phyloP scores from a whole-genome alignment of 2,329 filamentous ascomycete genomes.

The Teratosphaeriaceae sp. region DNA sequence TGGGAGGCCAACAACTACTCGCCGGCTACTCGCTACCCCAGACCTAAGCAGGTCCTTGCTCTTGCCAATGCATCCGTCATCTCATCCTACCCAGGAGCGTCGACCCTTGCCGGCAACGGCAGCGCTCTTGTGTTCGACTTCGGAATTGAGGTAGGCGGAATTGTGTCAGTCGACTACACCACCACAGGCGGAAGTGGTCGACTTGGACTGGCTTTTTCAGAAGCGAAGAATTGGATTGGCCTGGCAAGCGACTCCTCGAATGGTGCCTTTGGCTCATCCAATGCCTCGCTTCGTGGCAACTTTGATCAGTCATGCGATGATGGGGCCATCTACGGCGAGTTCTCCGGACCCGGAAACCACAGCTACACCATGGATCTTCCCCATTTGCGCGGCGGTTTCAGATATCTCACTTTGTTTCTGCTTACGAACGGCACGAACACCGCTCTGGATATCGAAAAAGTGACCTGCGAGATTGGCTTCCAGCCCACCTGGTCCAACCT shows the following conservation, averaged over 20 bases:
- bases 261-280: slow-evolving; percentile 24
- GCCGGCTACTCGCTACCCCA: slow-evolving; percentile 45
- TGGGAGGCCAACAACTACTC: slow-evolving; percentile 56
- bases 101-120: slow-evolving; percentile 39
- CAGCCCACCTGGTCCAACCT: slow-evolving; percentile 45
- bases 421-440: slow-evolving; percentile 27
- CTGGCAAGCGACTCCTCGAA: slow-evolving; percentile 39
- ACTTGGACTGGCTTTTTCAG: slow-evolving; percentile 36
- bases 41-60: slow-evolving; percentile 40
- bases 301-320: slow-evolving; percentile 28
- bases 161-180: slow-evolving; percentile 46
- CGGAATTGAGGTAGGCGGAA: slow-evolving; percentile 52
- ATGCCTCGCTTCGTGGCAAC: slow-evolving; percentile 10
- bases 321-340: slow-evolving; percentile 42
- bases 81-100: slow-evolving; percentile 25
- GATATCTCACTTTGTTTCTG: slow-evolving; percentile 46
- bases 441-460: slow-evolving; percentile 32
- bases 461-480: slow-evolving; percentile 41
- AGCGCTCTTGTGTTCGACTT: slow-evolving; percentile 54
- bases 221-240: slow-evolving; percentile 38
- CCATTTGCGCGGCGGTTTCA: slow-evolving; percentile 46
- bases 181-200: slow-evolving; percentile 32
- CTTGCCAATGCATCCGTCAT: slow-evolving; percentile 27
- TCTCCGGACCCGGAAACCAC: slow-evolving; percentile 29
- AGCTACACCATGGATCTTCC: slow-evolving; percentile 40